Evolutionary conservation across 306 rosid species (phyloP).

Genomic region (Arachis hypogaea): DNA sequence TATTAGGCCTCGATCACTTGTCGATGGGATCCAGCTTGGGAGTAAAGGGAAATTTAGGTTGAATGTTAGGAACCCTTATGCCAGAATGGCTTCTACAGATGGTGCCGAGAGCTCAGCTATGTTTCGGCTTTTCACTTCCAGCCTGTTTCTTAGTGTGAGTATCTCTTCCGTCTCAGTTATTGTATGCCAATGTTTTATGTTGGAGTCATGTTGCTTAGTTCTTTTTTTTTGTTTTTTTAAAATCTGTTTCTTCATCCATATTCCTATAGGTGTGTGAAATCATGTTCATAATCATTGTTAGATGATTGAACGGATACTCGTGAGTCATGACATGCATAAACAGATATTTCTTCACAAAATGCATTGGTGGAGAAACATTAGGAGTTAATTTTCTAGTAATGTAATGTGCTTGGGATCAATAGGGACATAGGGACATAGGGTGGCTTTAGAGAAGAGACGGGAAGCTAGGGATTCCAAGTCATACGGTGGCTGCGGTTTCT

Average conservation of each 20-base stretch:
- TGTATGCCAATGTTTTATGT: conserved; percentile 17
- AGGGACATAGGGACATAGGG: background rate
- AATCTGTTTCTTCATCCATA: background rate
- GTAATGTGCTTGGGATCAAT: background rate
- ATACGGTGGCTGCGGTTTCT: background rate
- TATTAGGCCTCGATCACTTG: conserved; percentile 71
- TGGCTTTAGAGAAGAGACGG: too few relatives aligned
- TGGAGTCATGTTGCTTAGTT: background rate
- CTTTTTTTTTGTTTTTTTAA: background rate
- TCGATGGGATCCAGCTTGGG: conserved; percentile 67
- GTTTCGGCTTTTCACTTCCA: conserved; percentile 72
- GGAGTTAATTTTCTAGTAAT: background rate
- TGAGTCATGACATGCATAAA: background rate
- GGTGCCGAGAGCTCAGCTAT: conserved; percentile 60
- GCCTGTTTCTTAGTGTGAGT: conserved; percentile 86
- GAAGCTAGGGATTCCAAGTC: background rate
- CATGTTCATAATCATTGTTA: conserved; percentile 1
- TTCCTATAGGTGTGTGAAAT: background rate
- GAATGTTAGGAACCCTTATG: conserved; percentile 66
- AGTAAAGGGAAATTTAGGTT: conserved; percentile 65
- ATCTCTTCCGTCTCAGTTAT: conserved; percentile 10
- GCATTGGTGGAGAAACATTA: background rate
- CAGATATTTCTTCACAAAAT: background rate
- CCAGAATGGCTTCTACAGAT: conserved; percentile 82
- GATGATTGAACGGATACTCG: conserved; percentile 15